Conservation (phyloP, 2,329 filamentous ascomycete species). For the Xylariaceae sp. region DNA sequence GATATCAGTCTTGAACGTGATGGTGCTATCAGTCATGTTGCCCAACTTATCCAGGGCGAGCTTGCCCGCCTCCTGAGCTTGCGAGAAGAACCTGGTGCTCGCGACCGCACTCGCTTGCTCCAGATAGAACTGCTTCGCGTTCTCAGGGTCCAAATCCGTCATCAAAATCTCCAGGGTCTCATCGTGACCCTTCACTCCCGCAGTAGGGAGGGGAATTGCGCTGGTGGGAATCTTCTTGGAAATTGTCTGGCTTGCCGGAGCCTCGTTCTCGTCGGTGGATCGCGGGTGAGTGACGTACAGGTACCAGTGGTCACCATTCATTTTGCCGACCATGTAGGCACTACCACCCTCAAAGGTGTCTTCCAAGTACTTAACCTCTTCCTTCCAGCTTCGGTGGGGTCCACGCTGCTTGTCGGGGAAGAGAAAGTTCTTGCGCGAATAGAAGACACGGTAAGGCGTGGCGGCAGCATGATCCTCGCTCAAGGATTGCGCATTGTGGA, state of each 20-base stretch:
- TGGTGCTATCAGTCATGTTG: slow-evolving; percentile 48
- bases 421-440: slow-evolving; percentile 97
- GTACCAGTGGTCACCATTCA: slow-evolving; percentile 99
- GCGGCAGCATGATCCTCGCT: slow-evolving; percentile 69
- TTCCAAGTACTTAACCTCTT: slow-evolving; percentile 90
- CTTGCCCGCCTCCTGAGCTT: slow-evolving; percentile 58
- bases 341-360: slow-evolving; percentile 87
- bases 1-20: slow-evolving; percentile 35
- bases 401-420: slow-evolving; percentile 92
- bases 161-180: slow-evolving; percentile 73
- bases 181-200: slow-evolving; percentile 51
- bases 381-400: slow-evolving; percentile 94
- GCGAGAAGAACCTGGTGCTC: slow-evolving; percentile 67
- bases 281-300: slow-evolving; percentile 88
- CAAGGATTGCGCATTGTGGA: slow-evolving; percentile 61
- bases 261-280: slow-evolving; percentile 58
- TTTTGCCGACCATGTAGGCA: slow-evolving; percentile 99
- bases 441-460: slow-evolving; percentile 92
- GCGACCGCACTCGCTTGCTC: slow-evolving; percentile 81
- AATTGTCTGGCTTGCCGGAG: slow-evolving; percentile 34
- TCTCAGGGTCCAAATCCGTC: slow-evolving; percentile 64
- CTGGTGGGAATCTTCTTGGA: slow-evolving; percentile 54
- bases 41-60: slow-evolving; percentile 55
- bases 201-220: slow-evolving; percentile 35
- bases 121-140: slow-evolving; percentile 66